Evolutionary conservation across 2,329 filamentous ascomycete species (phyloP).

Genomic region (Penicillium expansum): DNA sequence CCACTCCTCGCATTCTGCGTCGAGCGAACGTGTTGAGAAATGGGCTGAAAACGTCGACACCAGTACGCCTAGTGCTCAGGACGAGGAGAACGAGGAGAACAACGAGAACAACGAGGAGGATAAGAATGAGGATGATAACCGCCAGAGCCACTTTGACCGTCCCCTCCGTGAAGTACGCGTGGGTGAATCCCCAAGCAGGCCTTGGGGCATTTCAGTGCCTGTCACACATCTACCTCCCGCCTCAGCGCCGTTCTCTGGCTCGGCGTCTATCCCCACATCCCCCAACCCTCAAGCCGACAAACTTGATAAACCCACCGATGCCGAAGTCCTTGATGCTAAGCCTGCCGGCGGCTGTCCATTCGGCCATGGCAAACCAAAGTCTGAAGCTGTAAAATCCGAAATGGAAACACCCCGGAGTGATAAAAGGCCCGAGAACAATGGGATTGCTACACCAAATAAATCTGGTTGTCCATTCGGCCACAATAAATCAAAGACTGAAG

Average conservation of each 20-base stretch:
- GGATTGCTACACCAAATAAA: neutral
- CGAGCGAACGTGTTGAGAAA: conserved; percentile 72
- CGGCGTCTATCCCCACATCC: conserved; percentile 19
- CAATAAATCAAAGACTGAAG: conserved; percentile 3
- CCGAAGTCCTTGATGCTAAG: conserved; percentile 16
- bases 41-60: conserved; percentile 79
- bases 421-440: conserved; percentile 1
- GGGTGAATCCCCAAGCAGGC: conserved; percentile 86
- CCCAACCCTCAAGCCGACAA: conserved; percentile 19
- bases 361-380: conserved; percentile 28
- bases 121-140: conserved; percentile 53
- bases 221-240: conserved; percentile 41
- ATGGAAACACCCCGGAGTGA: conserved; percentile 4
- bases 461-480: conserved; percentile 10
- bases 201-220: conserved; percentile 88
- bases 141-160: conserved; percentile 75
- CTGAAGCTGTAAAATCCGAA: conserved; percentile 6
- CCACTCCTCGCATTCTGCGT: conserved; percentile 39
- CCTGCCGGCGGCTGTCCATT: conserved; percentile 38
- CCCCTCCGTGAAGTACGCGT: conserved; percentile 86
- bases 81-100: conserved; percentile 15
- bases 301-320: conserved; percentile 10
- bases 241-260: conserved; percentile 28
- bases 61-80: conserved; percentile 40
- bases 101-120: conserved; percentile 38